Percentiles rank a stretch among this genome's conserved stretches.
phyloP scores from a whole-genome alignment of 164 flowering plant species.

The Stephania japonica region DNA sequence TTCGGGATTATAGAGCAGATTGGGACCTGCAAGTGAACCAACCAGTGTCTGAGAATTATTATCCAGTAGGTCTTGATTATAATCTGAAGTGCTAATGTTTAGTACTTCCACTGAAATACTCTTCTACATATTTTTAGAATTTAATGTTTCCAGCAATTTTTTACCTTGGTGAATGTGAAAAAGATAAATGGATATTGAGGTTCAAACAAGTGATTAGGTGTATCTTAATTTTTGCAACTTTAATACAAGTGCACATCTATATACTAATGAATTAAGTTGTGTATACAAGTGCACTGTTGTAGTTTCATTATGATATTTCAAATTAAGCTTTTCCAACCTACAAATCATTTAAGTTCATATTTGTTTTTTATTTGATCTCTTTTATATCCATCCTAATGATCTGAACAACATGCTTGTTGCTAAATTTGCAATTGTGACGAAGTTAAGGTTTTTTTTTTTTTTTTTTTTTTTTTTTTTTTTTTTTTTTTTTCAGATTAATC shows the following conservation, averaged over 20 bases:
- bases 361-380: background rate
- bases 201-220: background rate
- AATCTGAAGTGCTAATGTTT: background rate
- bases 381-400: background rate
- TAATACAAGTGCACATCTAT: background rate
- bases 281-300: background rate
- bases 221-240: background rate
- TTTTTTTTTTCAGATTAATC: conserved; percentile 56
- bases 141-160: background rate
- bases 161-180: background rate
- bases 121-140: background rate
- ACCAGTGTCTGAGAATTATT: conserved; percentile 91
- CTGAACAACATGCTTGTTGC: background rate
- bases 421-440: background rate
- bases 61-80: conserved; percentile 57
- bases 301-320: background rate
- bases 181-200: background rate
- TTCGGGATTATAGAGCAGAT: conserved; percentile 78
- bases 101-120: background rate
- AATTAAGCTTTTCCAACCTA: background rate
- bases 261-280: background rate
- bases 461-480: background rate
- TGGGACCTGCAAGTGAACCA: conserved; percentile 85
- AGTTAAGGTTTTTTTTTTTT: background rate
- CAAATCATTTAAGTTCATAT: background rate